Conservation (phyloP, 2,329 filamentous ascomycete species). For the Diplocarpon rosae region DNA sequence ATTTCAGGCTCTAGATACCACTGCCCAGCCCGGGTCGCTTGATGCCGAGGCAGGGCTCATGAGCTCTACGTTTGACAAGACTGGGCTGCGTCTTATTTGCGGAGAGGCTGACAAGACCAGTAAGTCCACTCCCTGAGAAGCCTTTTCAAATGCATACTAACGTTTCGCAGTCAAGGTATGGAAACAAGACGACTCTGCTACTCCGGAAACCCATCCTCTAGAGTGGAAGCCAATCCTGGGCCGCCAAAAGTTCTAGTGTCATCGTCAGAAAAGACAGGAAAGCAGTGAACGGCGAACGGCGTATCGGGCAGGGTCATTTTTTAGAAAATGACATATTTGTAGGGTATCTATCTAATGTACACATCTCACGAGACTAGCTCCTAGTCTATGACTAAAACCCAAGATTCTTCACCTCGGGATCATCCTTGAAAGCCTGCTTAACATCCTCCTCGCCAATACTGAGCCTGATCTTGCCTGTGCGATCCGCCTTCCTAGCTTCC, state of each 20-base stretch:
- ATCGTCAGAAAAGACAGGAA: background rate
- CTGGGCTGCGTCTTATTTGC: slow-evolving; percentile 78
- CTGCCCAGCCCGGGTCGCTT: slow-evolving; percentile 84
- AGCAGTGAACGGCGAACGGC: slow-evolving; percentile 22
- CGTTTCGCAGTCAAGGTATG: slow-evolving; percentile 67
- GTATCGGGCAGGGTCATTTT: slow-evolving; percentile 2
- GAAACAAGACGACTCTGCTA: slow-evolving; percentile 87
- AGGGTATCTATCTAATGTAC: slow-evolving; percentile 5
- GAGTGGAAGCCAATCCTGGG: slow-evolving; percentile 81
- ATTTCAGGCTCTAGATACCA: slow-evolving; percentile 83
- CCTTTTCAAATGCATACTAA: background rate
- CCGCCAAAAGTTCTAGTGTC: slow-evolving; percentile 57
- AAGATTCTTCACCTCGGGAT: slow-evolving; percentile 64
- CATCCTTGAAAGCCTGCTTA: slow-evolving; percentile 75
- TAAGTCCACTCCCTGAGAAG: slow-evolving; percentile 29
- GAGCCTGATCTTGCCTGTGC: slow-evolving; percentile 77
- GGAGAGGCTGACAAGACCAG: slow-evolving; percentile 96
- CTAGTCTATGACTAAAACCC: slow-evolving; percentile 19
- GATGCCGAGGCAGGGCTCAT: slow-evolving; percentile 94
- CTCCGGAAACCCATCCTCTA: slow-evolving; percentile 80
- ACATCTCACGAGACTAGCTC: background rate
- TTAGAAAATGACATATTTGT: slow-evolving; percentile 2
- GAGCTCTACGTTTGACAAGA: slow-evolving; percentile 84
- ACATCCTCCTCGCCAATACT: slow-evolving; percentile 87
- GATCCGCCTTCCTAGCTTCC: slow-evolving; percentile 69